A percentile compares a stretch with the other conserved stretches of the same genome.
These are phyloP conservation scores for Nicotiana undulata DNA, from an alignment of 257 asterid genomes.

Conservation along the genomic window DNA sequence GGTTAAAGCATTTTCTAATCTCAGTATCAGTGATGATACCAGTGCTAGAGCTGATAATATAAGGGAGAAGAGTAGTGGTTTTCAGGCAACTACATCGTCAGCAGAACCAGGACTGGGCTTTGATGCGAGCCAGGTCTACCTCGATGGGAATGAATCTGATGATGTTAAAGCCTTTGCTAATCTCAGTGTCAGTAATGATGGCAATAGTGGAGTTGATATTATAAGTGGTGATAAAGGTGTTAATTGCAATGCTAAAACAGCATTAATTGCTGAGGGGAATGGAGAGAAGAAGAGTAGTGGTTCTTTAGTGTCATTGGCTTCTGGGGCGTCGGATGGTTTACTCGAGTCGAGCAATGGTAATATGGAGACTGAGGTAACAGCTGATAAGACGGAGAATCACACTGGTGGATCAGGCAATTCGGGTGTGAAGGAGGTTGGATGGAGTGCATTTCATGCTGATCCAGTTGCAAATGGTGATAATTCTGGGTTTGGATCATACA, in stretches of 20 bases:
- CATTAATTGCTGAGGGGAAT: conserved; percentile 11
- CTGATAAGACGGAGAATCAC: conserved; percentile 23
- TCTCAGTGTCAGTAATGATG: conserved; percentile 49
- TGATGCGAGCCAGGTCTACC: conserved; percentile 9
- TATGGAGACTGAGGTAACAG: conserved; percentile 27
- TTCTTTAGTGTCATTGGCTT: conserved; percentile 23
- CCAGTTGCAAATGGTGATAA: conserved; percentile 29
- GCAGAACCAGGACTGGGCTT: neutral
- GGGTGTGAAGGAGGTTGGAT: conserved; percentile 80
- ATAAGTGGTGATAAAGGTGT: conserved; percentile 11
- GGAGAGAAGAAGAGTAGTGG: conserved; percentile 21
- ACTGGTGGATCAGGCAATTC: conserved; percentile 33
- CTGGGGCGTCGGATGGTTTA: conserved; percentile 33
- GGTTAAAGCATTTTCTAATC: conserved; percentile 57
- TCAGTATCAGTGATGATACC: conserved; percentile 36
- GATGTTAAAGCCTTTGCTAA: conserved; percentile 65
- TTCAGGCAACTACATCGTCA: conserved; percentile 30
- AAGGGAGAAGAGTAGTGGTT: neutral
- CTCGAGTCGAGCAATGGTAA: conserved; percentile 23
- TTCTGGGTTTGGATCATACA: conserved; percentile 73
- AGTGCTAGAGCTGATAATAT: conserved; percentile 19
- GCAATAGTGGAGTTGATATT: conserved; percentile 22
- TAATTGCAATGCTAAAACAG: conserved; percentile 1
- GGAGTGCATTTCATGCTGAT: conserved; percentile 74
- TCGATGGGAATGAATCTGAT: conserved; percentile 57